Evolutionary conservation across 768 basidiomycete genomes (phyloP), one percentile per base, ranked within the genome.

Genomic region (Cantharellus anzutake): DNA sequence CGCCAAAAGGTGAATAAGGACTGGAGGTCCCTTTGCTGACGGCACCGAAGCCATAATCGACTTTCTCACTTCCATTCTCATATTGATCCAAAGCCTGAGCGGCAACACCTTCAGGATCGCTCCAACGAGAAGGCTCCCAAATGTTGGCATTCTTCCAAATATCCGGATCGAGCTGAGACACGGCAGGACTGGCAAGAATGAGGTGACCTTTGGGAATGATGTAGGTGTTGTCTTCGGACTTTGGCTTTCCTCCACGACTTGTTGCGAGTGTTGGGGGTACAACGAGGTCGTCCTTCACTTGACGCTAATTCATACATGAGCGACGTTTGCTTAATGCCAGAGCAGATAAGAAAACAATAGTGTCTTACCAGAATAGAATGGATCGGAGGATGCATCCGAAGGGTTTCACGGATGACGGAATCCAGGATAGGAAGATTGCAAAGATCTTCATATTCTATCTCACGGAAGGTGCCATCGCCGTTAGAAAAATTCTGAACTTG

Each of bases 1-100:
- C 94, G 63, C 96, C 96, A 66, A 99, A 99, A 2, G 96, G 96
- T 69, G 96, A 88, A 70, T 98, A 97, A 56, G 89, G 90, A 65
- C 84, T 88, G 60, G 93, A 88, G 3, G 93, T 97, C 56, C 93
- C 93, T 73, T 97, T 97, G 74, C 84, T 88, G 57, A 99, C 86
- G 62, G 83, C 80, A 58, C 96, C 96, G 70, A 89, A 99, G 2
- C 96, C 96, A 67, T 84, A 99, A 70, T 99, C 96, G 62, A 98
- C 75, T 74, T 92, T 92, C 71, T 94, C 89, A 60, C 88, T 85
- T 40, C 71, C 70, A 65, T 82, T 82, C 44, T 73, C 70, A 67
- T 96, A 91, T 64, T 78, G 75, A 66, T 80, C 80, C 66, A 80
- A 80, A 14, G 90, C 90, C 68, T 81, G 76, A 35, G 82, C 82